Evolutionary conservation across 352 stramenopile species (phyloP), one percentile per base, ranked within the genome.

Genomic region (Phytophthora capsici): DNA sequence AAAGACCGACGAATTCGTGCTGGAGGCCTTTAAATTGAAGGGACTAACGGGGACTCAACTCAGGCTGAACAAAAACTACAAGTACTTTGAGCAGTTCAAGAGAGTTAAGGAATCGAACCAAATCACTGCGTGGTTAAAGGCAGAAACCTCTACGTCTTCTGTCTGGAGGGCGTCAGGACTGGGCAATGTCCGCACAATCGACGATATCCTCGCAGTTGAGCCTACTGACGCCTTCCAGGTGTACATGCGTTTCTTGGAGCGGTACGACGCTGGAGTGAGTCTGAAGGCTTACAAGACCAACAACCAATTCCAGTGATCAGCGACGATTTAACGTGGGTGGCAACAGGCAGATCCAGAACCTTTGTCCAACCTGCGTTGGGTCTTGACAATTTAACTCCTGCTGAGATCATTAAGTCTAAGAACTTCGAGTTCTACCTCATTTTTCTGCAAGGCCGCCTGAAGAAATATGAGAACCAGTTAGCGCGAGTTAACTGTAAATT

Each of bases 401-500:
- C 43, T n/a, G 43, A 14, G 12, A 22, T 36, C 20, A 3, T 6
- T 2, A 50, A 50, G 8, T 6, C 20, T 8, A 25, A 16, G 8
- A 50, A 50, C 43, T 30, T 19, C 43, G 14, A 50, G 43, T 36
- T 34, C 20, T 50, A 50, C 43, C 20, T 22, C 10, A 30, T 50
- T 0, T 50, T 50, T 36, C 20, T 50, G 12, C 12, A 50, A 9
- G 43, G 7, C 10, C 28, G 28, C 8, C 13, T 34, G 9, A 13
- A 13, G 8, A 12, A 34, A 12, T 9, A 14, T 1, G 28, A 34
- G 4, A 34, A 34, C 28, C 2, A 34, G 13, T 3, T 34, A 9
- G 9, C 10, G 13, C 8, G 28, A 34, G 28, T 34, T 14, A 34
- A 13, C 28, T 34, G 28, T 14, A 32, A 34, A 4, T 14, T 34